Evolutionary conservation across 2,329 filamentous ascomycete species (phyloP).

Genomic region (Penicillium olsonii): DNA sequence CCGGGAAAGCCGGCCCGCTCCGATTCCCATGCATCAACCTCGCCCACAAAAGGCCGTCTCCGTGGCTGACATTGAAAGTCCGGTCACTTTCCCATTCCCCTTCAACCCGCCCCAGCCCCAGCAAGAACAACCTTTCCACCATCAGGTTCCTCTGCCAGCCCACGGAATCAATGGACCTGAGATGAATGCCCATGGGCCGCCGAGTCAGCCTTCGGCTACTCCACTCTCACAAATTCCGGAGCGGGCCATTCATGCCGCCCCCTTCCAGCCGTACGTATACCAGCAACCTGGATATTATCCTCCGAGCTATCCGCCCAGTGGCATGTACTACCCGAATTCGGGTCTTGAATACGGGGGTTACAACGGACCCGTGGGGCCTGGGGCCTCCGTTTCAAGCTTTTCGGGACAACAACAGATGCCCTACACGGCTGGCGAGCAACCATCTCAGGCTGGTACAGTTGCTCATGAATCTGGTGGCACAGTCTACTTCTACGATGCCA

Average conservation of each 20-base stretch:
- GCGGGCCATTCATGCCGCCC: constrained; percentile 83
- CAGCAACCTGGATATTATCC: constrained; percentile 60
- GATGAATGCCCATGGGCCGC: constrained; percentile 61
- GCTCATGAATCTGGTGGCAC: constrained; percentile 94
- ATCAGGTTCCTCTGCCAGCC: constrained; percentile 82
- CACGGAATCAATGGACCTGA: constrained; percentile 55
- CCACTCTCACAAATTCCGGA: constrained; percentile 91
- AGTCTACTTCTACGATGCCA: constrained; percentile 88
- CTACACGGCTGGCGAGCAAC: constrained; percentile 39
- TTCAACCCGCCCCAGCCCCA: constrained; percentile 63
- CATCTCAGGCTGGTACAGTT: constrained; percentile 57
- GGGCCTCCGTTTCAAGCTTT: constrained; percentile 57
- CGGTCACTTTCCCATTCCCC: constrained; percentile 62
- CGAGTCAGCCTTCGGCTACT: constrained; percentile 72
- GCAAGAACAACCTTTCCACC: constrained; percentile 85
- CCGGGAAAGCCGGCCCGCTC: constrained; percentile 61
- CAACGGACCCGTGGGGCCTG: constrained; percentile 48
- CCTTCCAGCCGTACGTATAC: constrained; percentile 78
- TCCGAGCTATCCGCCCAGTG: constrained; percentile 58
- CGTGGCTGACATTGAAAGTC: constrained; percentile 87
- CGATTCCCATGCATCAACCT: constrained; percentile 85
- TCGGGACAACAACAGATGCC: constrained; percentile 51
- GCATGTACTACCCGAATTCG: constrained; percentile 68
- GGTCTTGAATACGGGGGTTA: constrained; percentile 44
- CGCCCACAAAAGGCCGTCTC: constrained; percentile 93